Conservation (phyloP, 208 protist species). For the Leishmania major region DNA sequence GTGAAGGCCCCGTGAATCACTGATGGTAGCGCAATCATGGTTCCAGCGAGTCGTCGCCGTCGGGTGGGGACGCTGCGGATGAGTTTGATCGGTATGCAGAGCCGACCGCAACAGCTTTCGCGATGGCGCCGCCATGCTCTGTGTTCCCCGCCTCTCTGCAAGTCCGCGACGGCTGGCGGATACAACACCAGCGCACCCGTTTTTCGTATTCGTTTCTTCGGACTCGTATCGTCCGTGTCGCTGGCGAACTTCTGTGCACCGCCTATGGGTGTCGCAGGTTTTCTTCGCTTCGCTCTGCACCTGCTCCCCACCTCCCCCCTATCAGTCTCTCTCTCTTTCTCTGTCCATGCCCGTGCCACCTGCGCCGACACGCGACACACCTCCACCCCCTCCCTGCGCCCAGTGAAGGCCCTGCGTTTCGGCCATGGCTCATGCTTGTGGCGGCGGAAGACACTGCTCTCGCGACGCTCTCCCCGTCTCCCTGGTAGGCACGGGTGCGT, state of each 20-base stretch:
- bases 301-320: not conserved
- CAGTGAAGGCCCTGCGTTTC: not conserved
- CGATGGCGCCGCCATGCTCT: not conserved
- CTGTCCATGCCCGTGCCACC: not conserved
- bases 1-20: not conserved
- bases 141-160: not conserved
- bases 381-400: not conserved
- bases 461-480: not conserved
- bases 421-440: not conserved
- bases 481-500: not conserved
- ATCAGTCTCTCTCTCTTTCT: not conserved
- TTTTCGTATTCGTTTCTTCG: not conserved
- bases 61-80: not conserved
- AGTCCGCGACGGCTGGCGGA: not conserved
- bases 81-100: not conserved
- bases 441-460: not conserved
- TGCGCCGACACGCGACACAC: not conserved
- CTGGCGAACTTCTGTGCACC: not conserved
- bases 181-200: not conserved
- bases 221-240: not conserved
- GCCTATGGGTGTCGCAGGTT: not conserved
- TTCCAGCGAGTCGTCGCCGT: not conserved
- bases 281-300: not conserved
- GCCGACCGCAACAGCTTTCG: not conserved
- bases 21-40: no score